A percentile compares a stretch with the other conserved stretches of the same genome.
These are phyloP conservation scores for Malassezia furfur DNA, from an alignment of 1,284 basidiomycete species.

Conservation along the genomic window DNA sequence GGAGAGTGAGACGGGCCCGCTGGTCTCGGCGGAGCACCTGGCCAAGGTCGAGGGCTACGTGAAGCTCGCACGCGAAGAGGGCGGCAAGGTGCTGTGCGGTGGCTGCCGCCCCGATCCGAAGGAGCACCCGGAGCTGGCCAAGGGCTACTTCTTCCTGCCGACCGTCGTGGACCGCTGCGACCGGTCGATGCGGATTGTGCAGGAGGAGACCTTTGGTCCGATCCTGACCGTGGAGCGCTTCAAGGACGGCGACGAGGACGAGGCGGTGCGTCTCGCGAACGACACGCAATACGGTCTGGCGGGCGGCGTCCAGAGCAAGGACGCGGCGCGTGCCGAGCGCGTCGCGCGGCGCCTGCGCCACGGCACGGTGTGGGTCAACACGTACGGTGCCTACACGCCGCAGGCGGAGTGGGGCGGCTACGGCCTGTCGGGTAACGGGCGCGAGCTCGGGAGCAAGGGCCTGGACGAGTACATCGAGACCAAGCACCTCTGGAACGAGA, in stretches of 20 bases:
- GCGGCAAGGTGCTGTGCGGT: conserved; percentile 37
- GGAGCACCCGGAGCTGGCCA: conserved; percentile 30
- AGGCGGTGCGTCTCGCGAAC: conserved; percentile 39
- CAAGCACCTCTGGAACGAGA: conserved; percentile 43
- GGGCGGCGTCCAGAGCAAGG: conserved; percentile 39
- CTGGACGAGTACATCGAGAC: conserved; percentile 45
- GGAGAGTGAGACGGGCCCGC: conserved; percentile 36
- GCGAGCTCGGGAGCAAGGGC: conserved; percentile 43
- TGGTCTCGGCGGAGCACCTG: conserved; percentile 39
- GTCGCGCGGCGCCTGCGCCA: conserved; percentile 40
- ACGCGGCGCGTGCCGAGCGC: conserved; percentile 30
- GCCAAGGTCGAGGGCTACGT: conserved; percentile 40
- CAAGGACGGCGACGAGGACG: conserved; percentile 40
- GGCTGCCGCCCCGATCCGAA: conserved; percentile 34
- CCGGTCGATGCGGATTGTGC: conserved; percentile 46
- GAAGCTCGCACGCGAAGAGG: conserved; percentile 32
- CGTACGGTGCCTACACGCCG: conserved; percentile 41
- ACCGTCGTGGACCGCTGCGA: conserved; percentile 44
- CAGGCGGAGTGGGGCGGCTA: conserved; percentile 47
- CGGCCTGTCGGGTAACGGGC: conserved; percentile 44
- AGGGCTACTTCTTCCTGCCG: conserved; percentile 46
- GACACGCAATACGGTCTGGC: conserved; percentile 47
- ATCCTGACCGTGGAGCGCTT: conserved; percentile 47
- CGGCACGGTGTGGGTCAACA: conserved; percentile 46
- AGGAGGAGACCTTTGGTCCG: conserved; percentile 46